Evolutionary conservation across 2,329 filamentous ascomycete genomes (phyloP), one percentile per base, ranked within the genome.

Genomic region (Fusarium bactridioides): DNA sequence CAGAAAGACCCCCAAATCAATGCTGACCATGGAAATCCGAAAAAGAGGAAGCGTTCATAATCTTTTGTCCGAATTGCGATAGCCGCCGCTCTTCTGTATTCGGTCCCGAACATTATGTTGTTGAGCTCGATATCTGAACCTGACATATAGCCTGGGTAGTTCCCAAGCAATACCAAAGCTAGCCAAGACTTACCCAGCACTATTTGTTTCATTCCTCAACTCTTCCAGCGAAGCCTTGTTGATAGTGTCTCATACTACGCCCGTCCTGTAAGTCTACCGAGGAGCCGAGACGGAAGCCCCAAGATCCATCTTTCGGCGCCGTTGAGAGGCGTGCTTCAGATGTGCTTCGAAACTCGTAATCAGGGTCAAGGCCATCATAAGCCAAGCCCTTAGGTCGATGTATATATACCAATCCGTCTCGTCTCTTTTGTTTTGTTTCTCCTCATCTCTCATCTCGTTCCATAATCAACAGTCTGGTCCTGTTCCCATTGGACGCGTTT

Each of bases 401-500:
- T 43, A n/a, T 43, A 61, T 58, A 66, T 62, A 56, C 64, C 83
- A 85, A 85, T 79, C 78, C 78, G 76, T 78, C 74, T 73, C 67
- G 38, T 64, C 53, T 70, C 61, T 66, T 77, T 68, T 71, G 59
- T 73, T 73, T 67, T 67, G 67, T 72, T 69, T 74, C 64, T 59
- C 58, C 50, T 29, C 55, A 62, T 61, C 65, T 61, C 64, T 65
- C 12, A 69, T 71, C 69, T 64, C 68, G 75, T 78, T 74, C 58
- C 57, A 65, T 72, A 68, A 51, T 66, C 61, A 73, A 75, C 77
- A 76, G 76, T 75, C 67, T 69, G 65, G 65, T 55, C 65, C 65
- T 68, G 65, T 64, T 56, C 61, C 55, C 65, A 56, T 74, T 76
- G 74, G 65, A 68, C 65, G 58, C 61, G 45, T 72, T 75, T 77